A percentile compares a stretch with the other conserved stretches of the same genome.
phyloP scores from a whole-genome alignment of 2,329 filamentous ascomycete genomes.

The Fusarium algeriense region DNA sequence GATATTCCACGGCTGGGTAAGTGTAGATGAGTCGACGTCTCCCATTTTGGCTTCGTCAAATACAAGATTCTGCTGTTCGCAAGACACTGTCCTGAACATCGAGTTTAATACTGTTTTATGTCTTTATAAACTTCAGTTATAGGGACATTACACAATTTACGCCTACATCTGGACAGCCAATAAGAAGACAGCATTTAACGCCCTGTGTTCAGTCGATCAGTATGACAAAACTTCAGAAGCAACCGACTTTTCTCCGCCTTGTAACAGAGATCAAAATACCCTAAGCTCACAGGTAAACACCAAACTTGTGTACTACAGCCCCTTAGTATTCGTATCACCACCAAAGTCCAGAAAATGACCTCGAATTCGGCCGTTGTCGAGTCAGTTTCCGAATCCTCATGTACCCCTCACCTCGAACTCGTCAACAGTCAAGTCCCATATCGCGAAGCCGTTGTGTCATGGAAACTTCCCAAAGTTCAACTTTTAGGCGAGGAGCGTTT shows the following conservation, averaged over 20 bases:
- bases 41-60: background rate
- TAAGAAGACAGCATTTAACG: background rate
- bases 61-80: accelerated
- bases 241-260: background rate
- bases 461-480: background rate
- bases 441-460: background rate
- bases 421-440: background rate
- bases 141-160: too few species aligned
- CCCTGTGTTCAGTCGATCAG: background rate
- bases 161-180: background rate
- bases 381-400: background rate
- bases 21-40: background rate
- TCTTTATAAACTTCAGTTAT: accelerated
- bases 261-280: background rate
- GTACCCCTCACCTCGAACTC: background rate
- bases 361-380: background rate
- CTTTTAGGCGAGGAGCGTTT: background rate
- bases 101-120: background rate
- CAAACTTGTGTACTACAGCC: background rate
- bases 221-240: background rate
- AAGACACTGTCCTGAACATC: accelerated
- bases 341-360: accelerated
- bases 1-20: background rate
- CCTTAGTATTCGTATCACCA: background rate
- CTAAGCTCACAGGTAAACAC: background rate